Evolutionary conservation across 169 alveolate genomes (phyloP), one percentile per base, ranked within the genome.

Genomic region (Plasmodium gonderi): DNA sequence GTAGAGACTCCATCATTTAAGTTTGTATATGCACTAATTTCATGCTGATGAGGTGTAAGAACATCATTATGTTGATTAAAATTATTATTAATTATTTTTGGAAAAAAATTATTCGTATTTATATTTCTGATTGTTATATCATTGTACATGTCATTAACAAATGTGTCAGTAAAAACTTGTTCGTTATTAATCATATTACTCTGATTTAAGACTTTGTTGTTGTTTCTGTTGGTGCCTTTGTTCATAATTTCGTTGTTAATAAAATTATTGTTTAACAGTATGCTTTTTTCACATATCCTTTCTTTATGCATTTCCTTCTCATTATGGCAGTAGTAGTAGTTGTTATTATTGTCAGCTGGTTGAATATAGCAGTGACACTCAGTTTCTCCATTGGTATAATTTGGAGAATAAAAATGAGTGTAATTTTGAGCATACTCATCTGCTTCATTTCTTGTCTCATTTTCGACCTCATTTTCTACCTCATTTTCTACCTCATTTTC

Each of bases 161-260:
- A 26, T 38, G 51, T 33, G 49, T 69, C 75, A 29, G 31, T 82
- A 82, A 80, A 40, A 23, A 8, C 1, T 38, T 33, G 44, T 2
- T 54, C 68, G n/a, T 79, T 17, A n/a, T 51, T 60, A 23, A 26
- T 60, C 0, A 17, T 12, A 3, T 49, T 65, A 51, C 42, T 79
- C 38, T 79, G 64, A n/a, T 17, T 29, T 12, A 9, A 31, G 23
- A 26, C 44, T 29, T 45, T 83, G 20, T 69, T 69, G 7, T 9
- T 67, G 14, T 80, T 60, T 64, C 65, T 44, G 3, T 29, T 68
- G 2, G 17, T 12, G 54, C 17, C 42, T 38, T 68, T 20, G 33
- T 68, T 67, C 6, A 69, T 17, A 33, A 68, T n/a, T 17, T 68
- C 67, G 42, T 44, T 65, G 64, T 81, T 77, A n/a, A n/a, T n/a